Evolutionary conservation across 1,139 yeast genomes (phyloP), one percentile per base, ranked within the genome.

Genomic region (Suhomyces chickasaworum): DNA sequence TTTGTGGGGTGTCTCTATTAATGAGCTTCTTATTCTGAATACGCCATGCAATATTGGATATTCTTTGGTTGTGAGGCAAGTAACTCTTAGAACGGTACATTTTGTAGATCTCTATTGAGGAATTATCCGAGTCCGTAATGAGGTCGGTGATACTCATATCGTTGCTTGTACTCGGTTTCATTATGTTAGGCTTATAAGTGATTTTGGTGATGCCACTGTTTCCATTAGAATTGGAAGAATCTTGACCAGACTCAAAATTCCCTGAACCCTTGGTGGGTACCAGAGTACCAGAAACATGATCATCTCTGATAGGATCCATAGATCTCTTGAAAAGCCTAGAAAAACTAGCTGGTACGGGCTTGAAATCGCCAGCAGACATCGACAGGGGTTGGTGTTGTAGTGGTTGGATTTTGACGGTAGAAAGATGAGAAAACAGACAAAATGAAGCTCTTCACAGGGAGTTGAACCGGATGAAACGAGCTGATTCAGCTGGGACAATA

Each of bases 41-140:
- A 48, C 80, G 59, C 78, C 78, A 74, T 7, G 80, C 79, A 21
- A 75, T 66, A 56, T 75, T 75, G 37, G 73, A 64, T 21, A 75
- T 73, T 41, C 80, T 59, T 50, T 70, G 66, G 55, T 69, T 69
- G 55, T 75, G 75, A 10, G 80, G 80, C 46, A 75, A 59, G 53
- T 71, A 73, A 46, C 58, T 59, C 57, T 74, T 75, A 49, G 68
- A 66, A 53, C 66, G 71, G 54, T 75, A 75, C 78, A 74, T 73
- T 53, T 71, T 69, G 56, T 58, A 69, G 34, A 72, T 65, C 39
- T 66, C 60, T 42, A 71, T 54, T 22, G 75, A 64, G 17, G 68
- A 53, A 55, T 71, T 65, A 52, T 71, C 76, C 27, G 47, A 29
- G 50, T 68, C 72, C 13, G 53, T 48, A n/a, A 68, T 53, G 34